Evolutionary conservation across 2,329 filamentous ascomycete genomes (phyloP).

Genomic region (Fonsecaea multimorphosa): DNA sequence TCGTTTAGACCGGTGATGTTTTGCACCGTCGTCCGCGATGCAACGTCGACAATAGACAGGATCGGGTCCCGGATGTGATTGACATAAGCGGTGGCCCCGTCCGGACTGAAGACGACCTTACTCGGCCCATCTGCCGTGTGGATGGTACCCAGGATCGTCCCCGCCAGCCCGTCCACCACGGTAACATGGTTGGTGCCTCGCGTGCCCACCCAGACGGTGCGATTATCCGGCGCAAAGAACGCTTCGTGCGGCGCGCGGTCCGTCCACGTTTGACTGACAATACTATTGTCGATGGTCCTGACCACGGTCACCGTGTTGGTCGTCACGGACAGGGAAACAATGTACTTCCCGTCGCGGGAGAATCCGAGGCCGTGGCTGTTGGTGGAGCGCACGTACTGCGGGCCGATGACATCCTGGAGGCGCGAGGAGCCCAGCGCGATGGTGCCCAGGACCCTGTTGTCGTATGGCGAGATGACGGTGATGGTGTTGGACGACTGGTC

Average conservation of each 20-base stretch:
- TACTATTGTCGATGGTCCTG: conserved; percentile 10
- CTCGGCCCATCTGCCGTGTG: conserved; percentile 9
- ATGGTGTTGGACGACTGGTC: conserved; percentile 12
- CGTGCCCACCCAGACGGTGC: conserved; percentile 10
- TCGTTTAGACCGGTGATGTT: conserved; percentile 9
- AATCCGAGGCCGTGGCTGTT: conserved; percentile 7
- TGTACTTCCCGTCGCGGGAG: conserved; percentile 11
- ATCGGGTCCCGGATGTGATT: conserved; percentile 9
- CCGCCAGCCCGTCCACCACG: not conserved
- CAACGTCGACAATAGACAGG: conserved; percentile 6
- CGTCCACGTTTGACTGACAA: conserved; percentile 5
- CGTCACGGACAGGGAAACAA: conserved; percentile 4
- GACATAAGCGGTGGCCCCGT: conserved; percentile 2
- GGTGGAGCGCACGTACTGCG: conserved; percentile 7
- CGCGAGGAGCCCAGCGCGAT: conserved; percentile 3
- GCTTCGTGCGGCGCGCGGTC: conserved; percentile 10
- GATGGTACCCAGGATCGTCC: conserved; percentile 1
- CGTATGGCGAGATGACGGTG: not conserved
- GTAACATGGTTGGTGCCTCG: conserved; percentile 1
- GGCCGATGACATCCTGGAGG: conserved; percentile 3
- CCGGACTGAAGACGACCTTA: conserved; percentile 9
- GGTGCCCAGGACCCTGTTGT: conserved; percentile 7
- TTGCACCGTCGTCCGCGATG: not conserved
- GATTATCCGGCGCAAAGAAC: conserved; percentile 6
- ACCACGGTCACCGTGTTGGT: conserved; percentile 11